These are phyloP conservation scores for Candida verbasci DNA, from an alignment of 805 yeast genomes.

Conservation along the genomic window DNA sequence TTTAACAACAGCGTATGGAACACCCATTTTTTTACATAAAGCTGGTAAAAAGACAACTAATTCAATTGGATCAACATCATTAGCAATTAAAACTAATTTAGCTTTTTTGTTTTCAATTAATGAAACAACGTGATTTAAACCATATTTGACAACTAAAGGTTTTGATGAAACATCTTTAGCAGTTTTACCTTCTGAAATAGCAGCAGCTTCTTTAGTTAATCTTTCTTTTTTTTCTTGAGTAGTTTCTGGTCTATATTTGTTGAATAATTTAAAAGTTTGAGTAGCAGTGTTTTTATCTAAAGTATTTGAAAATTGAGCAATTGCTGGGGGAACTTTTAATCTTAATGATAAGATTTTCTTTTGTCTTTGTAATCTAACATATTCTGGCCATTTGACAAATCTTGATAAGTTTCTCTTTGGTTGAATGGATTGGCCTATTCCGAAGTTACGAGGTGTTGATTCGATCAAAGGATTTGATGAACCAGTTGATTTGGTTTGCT, in stretches of 20 bases:
- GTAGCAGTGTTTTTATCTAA: slow-evolving; percentile 99
- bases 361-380: slow-evolving; percentile 98
- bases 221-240: slow-evolving; percentile 98
- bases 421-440: slow-evolving; percentile 94
- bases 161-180: slow-evolving; percentile 95
- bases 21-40: slow-evolving; percentile 98
- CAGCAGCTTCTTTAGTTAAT: slow-evolving; percentile 98
- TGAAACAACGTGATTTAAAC: slow-evolving; percentile 98
- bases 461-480: slow-evolving; percentile 81
- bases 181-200: slow-evolving; percentile 96
- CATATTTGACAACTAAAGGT: slow-evolving; percentile 96
- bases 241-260: slow-evolving; percentile 99
- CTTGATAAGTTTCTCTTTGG: slow-evolving; percentile 95
- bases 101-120: slow-evolving; percentile 98
- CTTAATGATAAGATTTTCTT: slow-evolving; percentile 92
- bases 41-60: slow-evolving; percentile 97
- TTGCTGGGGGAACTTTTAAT: slow-evolving; percentile 98
- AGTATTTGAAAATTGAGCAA: slow-evolving; percentile 93
- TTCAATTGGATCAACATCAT: slow-evolving; percentile 99
- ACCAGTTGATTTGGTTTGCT: slow-evolving; percentile 36
- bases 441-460: slow-evolving; percentile 87
- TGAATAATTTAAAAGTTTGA: slow-evolving; percentile 92
- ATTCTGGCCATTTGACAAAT: slow-evolving; percentile 99
- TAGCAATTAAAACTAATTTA: slow-evolving; percentile 93
- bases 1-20: slow-evolving; percentile 58